phyloP scores from a whole-genome alignment of 495 filamentous ascomycete genomes.

The Neurospora tetrasperma region DNA sequence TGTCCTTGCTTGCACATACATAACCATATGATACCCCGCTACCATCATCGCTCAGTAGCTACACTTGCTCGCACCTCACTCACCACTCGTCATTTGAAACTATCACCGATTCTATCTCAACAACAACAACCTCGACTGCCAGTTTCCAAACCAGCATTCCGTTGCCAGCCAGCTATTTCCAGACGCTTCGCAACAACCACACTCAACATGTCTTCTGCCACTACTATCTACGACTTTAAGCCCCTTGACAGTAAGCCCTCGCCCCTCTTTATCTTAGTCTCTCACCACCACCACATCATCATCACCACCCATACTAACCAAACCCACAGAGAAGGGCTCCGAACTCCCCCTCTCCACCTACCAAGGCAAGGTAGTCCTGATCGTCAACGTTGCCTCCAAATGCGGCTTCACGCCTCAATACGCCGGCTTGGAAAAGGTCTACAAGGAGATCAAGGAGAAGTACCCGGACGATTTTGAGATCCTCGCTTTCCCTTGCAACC shows the following conservation, averaged over 20 bases:
- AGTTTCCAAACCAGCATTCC: background rate
- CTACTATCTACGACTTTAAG: slow-evolving; percentile 85
- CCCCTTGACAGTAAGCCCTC: slow-evolving; percentile 60
- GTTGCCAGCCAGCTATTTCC: background rate
- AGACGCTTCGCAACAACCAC: slow-evolving; percentile 24
- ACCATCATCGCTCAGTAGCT: background rate
- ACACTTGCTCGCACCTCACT: background rate
- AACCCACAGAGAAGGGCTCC: slow-evolving; percentile 57
- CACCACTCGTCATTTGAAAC: background rate
- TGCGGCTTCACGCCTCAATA: slow-evolving; percentile 99
- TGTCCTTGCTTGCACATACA: background rate
- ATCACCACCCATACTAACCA: slow-evolving; percentile 1
- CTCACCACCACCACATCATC: background rate
- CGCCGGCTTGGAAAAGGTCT: slow-evolving; percentile 78
- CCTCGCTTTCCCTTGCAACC: slow-evolving; percentile 97
- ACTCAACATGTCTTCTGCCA: slow-evolving; percentile 68
- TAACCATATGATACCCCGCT: background rate
- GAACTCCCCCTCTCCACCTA: slow-evolving; percentile 57
- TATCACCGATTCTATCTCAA: background rate
- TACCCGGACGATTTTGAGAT: slow-evolving; percentile 71
- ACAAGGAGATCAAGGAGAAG: slow-evolving; percentile 60
- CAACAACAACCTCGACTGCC: background rate
- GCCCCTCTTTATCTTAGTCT: background rate
- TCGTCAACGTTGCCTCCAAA: slow-evolving; percentile 98
- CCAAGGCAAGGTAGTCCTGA: slow-evolving; percentile 82